Evolutionary conservation across 306 rosid genomes (phyloP).

Genomic region (Albizia julibrissin): DNA sequence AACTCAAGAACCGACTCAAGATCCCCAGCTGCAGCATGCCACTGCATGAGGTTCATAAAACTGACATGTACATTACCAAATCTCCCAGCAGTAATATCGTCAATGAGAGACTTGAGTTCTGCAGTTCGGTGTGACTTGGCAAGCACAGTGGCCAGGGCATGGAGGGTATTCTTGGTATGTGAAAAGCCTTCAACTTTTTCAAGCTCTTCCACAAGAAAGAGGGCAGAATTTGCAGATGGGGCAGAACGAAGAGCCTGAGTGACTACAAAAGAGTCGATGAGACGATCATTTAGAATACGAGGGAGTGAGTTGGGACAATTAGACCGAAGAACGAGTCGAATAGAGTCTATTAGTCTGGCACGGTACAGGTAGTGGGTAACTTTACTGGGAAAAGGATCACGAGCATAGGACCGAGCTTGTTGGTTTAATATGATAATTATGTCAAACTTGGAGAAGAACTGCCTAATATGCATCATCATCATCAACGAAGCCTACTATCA

Average conservation of each 20-base stretch:
- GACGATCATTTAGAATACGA: constrained; percentile 46
- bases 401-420: constrained; percentile 51
- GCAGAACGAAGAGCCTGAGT: constrained; percentile 76
- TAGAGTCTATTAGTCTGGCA: constrained; percentile 72
- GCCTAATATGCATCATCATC: constrained; percentile 38
- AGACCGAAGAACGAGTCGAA: constrained; percentile 70
- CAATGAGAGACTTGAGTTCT: constrained; percentile 59
- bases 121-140: constrained; percentile 52
- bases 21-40: constrained; percentile 65
- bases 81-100: constrained; percentile 45
- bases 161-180: constrained; percentile 65
- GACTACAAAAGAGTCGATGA: constrained; percentile 63
- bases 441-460: constrained; percentile 26
- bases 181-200: constrained; percentile 44
- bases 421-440: constrained; percentile 36
- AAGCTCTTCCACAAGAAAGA: constrained; percentile 45
- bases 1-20: constrained; percentile 56
- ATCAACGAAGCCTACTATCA: background rate
- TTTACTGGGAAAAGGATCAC: constrained; percentile 67
- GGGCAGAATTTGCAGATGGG: constrained; percentile 73
- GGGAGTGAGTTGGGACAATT: constrained; percentile 46
- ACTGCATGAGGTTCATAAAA: constrained; percentile 68
- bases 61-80: constrained; percentile 49
- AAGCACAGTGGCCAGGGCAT: constrained; percentile 72
- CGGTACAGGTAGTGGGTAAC: constrained; percentile 75